Base-by-base conservation (phyloP, 805 yeast species). In the Metschnikowia reukaufii region DNA sequence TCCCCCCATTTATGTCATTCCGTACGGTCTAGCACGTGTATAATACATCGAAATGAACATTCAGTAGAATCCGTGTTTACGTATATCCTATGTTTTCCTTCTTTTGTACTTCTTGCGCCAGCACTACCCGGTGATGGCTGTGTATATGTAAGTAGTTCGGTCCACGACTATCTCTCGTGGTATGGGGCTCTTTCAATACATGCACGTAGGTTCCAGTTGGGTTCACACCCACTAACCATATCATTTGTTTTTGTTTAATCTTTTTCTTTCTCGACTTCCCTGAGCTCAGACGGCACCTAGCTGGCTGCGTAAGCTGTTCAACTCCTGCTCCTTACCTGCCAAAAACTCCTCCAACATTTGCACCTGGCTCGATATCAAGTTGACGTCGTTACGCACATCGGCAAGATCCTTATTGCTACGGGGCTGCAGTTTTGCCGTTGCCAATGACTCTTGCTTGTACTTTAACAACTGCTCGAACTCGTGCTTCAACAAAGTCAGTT, bases 401-500 rank as follows among this genome's bases (percentile, higher is more conserved):
- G 72, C 72, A 39, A 81, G 63, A 58, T 80, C 72, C 56, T 59
- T 58, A 36, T 62, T 51, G 25, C 44, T 45, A 6, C 38, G 47
- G 13, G 46, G 37, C 18, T 37, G 49, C 19, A 36, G 45, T 29
- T 44, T 52, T 10, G 53, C 45, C 10, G 45, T 34, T 5, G 66
- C 61, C 42, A 84, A 71, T 65, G 81, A 82, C 19, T 72, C 68
- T 62, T 86, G 83, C 64, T 88, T 91, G 65, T 86, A 91, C 54
- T 81, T 84, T 50, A 90, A 76, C 55, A 94, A 70, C 57, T 87
- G 92, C 67, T 89, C 95, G 51, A 85, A 78, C 65, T 94, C 98
- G 57, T 78, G 76, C 49, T 72, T 76, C 12, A 70, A 54, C 46
- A 68, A 59, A 54, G 62, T 45, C 62, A 52, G 55, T 32, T 62